Base-by-base conservation (phyloP, 2,329 filamentous ascomycete genomes). In the Atkinsonella hypoxylon region DNA sequence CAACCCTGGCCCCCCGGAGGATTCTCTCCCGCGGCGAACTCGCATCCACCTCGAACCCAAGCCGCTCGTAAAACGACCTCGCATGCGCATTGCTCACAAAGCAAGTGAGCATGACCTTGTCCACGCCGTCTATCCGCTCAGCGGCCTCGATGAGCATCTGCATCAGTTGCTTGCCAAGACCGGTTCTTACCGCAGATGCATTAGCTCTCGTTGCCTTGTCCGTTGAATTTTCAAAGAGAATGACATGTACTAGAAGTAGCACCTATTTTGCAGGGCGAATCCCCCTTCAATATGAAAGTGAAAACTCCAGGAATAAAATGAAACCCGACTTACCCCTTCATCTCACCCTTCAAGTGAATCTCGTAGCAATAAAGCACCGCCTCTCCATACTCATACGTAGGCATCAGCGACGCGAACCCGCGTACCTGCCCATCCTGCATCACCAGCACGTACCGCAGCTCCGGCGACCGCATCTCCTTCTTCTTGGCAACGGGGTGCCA, bases 361-460 rank as follows among this genome's bases (percentile, higher is more conserved):
- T 91, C 86, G 62, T 89, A 91, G 63, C 86, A 83, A 64, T 89
- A 91, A 18, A 89, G 62, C 2, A 89, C 85, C 0, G 81, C 72
- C 52, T 79, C 68, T 1, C 74, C 74, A 54, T 82, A 79, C 60
- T 88, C 84, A 58, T 78, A 78, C 2, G 81, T 84, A n/a, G 84
- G 76, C 82, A 86, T 83, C 59, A 87, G 70, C n/a, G 81, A 85
- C 1, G 76, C 72, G 58, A 87, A 85, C 4, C 73, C 81, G 17
- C 66, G 62, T 9, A 83, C 55, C 11, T 22, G 40, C 26, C 42
- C 53, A 11, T 58, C 50, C 6, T 51, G 53, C 54, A 71, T 72
- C 46, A 86, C 75, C 3, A 89, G 65, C 8, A 89, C 69, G 62
- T 88, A 90, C 42, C 82, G 76, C 63, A 90, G 76, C 51, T 82